Base-by-base conservation (phyloP, 1,284 basidiomycete genomes). In the Rhodotorula mucilaginosa region DNA sequence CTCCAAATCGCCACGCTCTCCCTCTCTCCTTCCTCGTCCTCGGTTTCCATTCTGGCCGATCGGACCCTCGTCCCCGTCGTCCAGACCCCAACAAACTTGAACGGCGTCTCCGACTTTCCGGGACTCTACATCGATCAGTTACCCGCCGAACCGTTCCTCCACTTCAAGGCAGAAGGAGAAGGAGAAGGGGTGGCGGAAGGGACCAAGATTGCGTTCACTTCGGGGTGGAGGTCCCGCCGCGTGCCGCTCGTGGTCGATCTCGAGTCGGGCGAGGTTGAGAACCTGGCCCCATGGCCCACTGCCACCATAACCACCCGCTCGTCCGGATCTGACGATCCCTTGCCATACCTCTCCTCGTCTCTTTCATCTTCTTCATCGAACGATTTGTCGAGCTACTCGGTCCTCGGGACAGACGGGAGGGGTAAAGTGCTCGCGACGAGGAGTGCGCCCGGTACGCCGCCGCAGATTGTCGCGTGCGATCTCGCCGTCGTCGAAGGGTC, bases 111-210 rank as follows among this genome's bases (percentile, higher is more conserved):
- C 13, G 80, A 81, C 46, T 90, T 89, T 78, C 88, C 88, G 0
- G 89, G 90, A 0, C 79, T 91, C 2, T 91, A 87, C 74, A 82
- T 85, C 5, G 84, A 85, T 29, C 83, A 83, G 67, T 79, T 89
- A n/a, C 81, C 84, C 0, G 29, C 39, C 21, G 58, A 80, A 0
- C 84, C 87, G 0, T 86, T 87, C 74, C 71, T 88, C 77, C 8
- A 65, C 82, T 23, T 67, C 8, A 44, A 44, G 39, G 39, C 39
- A 8, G 67, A 3, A 69, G 75, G 34, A 70, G 76, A 44, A 10
- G 39, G 12, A 10, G 39, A 13, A 44, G 39, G 8, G 12, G 39
- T 44, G 66, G 1, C 29, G 56, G 39, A 8, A 12, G 29, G 46
- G 56, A 13, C 34, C 49, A 31, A 31, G 10, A 49, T 89, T 19